phyloP scores from a whole-genome alignment of 2,329 filamentous ascomycete species.

The Ceratocystis albifundus region DNA sequence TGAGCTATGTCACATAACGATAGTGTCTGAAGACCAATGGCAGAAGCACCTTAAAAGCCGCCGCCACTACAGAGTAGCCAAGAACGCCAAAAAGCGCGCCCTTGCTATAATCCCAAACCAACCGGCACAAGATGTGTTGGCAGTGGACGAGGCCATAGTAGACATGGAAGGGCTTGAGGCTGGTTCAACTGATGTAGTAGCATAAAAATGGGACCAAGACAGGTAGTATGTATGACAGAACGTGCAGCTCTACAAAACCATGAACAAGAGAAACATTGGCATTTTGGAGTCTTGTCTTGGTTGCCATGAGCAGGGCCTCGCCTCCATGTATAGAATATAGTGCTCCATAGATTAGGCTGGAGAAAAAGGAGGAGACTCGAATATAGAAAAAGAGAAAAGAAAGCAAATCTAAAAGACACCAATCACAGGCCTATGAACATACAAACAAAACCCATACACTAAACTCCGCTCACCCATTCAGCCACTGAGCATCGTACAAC shows the following conservation, averaged over 20 bases:
- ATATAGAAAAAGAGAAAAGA: slow-evolving; percentile 11
- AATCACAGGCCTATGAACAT: slow-evolving; percentile 10
- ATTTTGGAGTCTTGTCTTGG: slow-evolving; percentile 6
- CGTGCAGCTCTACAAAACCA: not conserved
- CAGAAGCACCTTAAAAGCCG: slow-evolving; percentile 32
- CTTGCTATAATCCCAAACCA: slow-evolving; percentile 28
- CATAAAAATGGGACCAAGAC: not conserved
- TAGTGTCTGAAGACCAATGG: slow-evolving; percentile 44
- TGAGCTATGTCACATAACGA: slow-evolving; percentile 56
- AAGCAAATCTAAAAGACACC: slow-evolving; percentile 3
- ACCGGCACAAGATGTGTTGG: slow-evolving; percentile 3
- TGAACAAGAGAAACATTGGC: not conserved
- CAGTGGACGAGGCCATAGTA: not conserved
- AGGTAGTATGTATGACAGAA: not conserved
- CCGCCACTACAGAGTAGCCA: slow-evolving; percentile 30
- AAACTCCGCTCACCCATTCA: slow-evolving; percentile 7
- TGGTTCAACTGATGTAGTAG: not conserved
- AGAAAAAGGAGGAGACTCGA: not conserved
- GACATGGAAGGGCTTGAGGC: not conserved
- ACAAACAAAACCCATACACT: slow-evolving; percentile 4
- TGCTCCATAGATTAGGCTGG: not conserved
- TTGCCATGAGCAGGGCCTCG: not conserved
- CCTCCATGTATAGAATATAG: slow-evolving; percentile 6
- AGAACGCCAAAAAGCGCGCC: slow-evolving; percentile 31
- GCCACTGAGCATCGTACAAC: not conserved